Percentiles rank a stretch among this genome's conserved stretches.
Conservation (phyloP, 1,284 basidiomycete genomes). For the Paramarasmius palmivorus region DNA sequence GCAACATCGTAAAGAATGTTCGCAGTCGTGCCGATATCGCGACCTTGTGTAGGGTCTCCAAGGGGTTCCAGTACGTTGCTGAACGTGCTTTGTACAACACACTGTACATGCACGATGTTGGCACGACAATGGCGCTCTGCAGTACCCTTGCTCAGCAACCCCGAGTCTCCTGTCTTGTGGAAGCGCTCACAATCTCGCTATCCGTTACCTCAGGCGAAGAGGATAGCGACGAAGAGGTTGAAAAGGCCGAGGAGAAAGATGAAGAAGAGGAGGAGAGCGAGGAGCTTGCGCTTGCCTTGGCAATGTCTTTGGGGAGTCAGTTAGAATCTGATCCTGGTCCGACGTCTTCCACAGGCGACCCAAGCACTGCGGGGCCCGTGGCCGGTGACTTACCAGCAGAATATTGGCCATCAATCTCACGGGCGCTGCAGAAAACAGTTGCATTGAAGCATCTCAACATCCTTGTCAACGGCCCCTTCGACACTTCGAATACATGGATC, state of each 20-base stretch:
- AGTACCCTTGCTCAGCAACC: slow-evolving; percentile 42
- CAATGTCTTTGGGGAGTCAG: slow-evolving; percentile 19
- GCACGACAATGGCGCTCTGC: slow-evolving; percentile 43
- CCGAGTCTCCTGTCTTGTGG: slow-evolving; percentile 50
- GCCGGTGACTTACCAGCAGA: slow-evolving; percentile 12
- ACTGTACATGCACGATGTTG: slow-evolving; percentile 42
- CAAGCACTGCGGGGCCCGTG: neutral
- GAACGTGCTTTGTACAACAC: slow-evolving; percentile 63
- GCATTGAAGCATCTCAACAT: slow-evolving; percentile 54
- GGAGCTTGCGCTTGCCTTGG: slow-evolving; percentile 15
- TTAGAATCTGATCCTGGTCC: neutral
- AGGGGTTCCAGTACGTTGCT: slow-evolving; percentile 50
- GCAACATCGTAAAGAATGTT: slow-evolving; percentile 52
- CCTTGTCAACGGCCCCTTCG: slow-evolving; percentile 41
- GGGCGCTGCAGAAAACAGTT: slow-evolving; percentile 44
- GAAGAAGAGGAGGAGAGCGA: slow-evolving; percentile 10
- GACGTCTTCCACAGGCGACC: neutral
- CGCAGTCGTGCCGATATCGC: slow-evolving; percentile 52
- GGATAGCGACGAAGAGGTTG: slow-evolving; percentile 19
- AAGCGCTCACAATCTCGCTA: slow-evolving; percentile 50
- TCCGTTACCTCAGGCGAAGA: slow-evolving; percentile 20
- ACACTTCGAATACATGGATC: slow-evolving; percentile 52
- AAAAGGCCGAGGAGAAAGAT: slow-evolving; percentile 5
- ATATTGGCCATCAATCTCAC: slow-evolving; percentile 52
- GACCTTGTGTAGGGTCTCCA: slow-evolving; percentile 56